phyloP scores from a whole-genome alignment of 345 rosid genomes.

The Acer negundo region DNA sequence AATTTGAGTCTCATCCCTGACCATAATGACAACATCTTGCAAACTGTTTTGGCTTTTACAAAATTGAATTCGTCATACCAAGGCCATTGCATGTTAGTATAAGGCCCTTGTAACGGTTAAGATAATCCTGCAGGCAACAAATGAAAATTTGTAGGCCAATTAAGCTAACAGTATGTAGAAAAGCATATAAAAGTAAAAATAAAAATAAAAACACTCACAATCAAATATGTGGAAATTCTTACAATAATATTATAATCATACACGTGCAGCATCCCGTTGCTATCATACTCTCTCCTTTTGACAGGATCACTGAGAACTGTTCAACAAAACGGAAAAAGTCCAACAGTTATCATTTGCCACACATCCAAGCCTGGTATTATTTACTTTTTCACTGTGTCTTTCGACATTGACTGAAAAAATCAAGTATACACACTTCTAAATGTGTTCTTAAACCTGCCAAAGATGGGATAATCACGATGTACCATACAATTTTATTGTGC shows the following conservation, averaged over 20 bases:
- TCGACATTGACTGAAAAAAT: neutral
- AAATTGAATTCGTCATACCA: constrained; percentile 75
- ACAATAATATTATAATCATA: constrained; percentile 59
- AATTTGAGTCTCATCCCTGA: neutral
- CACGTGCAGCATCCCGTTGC: constrained; percentile 56
- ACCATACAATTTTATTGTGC: neutral
- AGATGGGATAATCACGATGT: neutral
- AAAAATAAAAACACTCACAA: neutral
- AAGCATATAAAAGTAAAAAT: neutral
- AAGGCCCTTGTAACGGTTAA: constrained; percentile 81
- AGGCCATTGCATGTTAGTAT: constrained; percentile 94
- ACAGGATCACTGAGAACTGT: constrained; percentile 81
- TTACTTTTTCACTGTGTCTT: neutral
- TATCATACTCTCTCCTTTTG: constrained; percentile 75
- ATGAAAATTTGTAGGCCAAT: neutral
- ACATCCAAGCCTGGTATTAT: neutral
- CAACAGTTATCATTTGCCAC: neutral
- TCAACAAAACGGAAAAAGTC: constrained; percentile 12
- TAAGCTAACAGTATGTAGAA: neutral
- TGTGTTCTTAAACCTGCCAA: neutral
- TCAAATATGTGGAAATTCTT: constrained; percentile 21
- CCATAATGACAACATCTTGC: neutral
- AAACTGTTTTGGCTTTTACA: constrained; percentile 36
- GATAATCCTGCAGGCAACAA: constrained; percentile 67
- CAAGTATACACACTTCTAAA: neutral